Percentiles rank a stretch among this genome's conserved stretches.
Evolutionary conservation across 805 yeast genomes (phyloP).

Genomic region (Sugiyamaella americana): DNA sequence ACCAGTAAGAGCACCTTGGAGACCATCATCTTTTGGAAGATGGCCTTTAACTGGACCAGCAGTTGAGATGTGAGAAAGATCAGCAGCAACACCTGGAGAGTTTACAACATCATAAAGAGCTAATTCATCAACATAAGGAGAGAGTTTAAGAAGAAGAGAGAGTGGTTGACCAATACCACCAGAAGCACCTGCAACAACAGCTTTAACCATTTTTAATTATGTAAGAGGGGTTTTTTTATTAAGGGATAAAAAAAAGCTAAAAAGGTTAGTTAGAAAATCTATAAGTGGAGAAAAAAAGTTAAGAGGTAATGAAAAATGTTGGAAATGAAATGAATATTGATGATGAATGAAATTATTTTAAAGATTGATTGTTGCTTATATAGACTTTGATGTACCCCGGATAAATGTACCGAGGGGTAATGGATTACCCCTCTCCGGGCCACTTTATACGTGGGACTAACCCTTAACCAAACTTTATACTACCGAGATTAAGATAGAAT

Average conservation of each 20-base stretch:
- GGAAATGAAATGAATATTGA: no score
- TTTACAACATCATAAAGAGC: constrained; percentile 81
- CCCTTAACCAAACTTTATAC: no score
- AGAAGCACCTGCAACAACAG: constrained; percentile 74
- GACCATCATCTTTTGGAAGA: constrained; percentile 59
- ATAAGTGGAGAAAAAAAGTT: no score
- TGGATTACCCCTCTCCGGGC: no score
- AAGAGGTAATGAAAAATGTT: no score
- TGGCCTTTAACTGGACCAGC: constrained; percentile 52
- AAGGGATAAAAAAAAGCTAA: neutral
- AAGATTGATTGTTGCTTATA: no score
- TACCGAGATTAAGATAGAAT: no score
- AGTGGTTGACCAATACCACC: constrained; percentile 56
- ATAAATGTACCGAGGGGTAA: no score
- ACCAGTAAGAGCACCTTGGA: constrained; percentile 63
- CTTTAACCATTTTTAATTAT: constrained; percentile 28
- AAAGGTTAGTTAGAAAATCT: neutral
- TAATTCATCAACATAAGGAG: constrained; percentile 54
- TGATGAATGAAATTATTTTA: neutral
- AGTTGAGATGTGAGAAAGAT: constrained; percentile 76
- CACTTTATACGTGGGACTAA: no score
- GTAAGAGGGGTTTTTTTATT: no score
- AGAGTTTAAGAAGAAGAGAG: constrained; percentile 70
- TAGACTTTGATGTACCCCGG: no score
- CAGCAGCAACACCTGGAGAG: constrained; percentile 84